Evolutionary conservation across 192 early-diverging fungal genomes (phyloP).

Genomic region (Mortierella claussenii): DNA sequence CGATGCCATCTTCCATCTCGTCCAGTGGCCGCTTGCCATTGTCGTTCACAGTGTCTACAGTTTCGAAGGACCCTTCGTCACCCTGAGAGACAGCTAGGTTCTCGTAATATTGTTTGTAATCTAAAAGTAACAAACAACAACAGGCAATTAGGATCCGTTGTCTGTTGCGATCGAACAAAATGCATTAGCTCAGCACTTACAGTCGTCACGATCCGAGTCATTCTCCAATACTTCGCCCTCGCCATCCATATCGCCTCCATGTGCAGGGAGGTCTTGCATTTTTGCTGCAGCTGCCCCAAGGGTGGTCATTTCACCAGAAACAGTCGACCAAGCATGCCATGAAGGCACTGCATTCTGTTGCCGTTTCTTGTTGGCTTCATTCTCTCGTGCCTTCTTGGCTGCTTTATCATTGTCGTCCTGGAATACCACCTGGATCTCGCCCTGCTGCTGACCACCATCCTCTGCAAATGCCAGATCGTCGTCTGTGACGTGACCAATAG

Average conservation of each 20-base stretch:
- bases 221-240: slow-evolving; percentile 52
- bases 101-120: slow-evolving; percentile 49
- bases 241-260: slow-evolving; percentile 54
- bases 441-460: slow-evolving; percentile 69
- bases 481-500: too few relatives aligned
- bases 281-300: slow-evolving; percentile 43
- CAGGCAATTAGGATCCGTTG: neutral
- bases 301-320: slow-evolving; percentile 65
- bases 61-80: slow-evolving; percentile 20
- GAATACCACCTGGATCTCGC: slow-evolving; percentile 79
- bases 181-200: slow-evolving; percentile 24
- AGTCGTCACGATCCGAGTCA: slow-evolving; percentile 54
- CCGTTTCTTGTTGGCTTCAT: slow-evolving; percentile 72
- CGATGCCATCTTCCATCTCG: slow-evolving; percentile 20
- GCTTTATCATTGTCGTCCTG: slow-evolving; percentile 75
- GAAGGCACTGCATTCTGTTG: slow-evolving; percentile 81
- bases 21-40: slow-evolving; percentile 34
- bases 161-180: neutral
- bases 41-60: neutral
- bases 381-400: slow-evolving; percentile 68
- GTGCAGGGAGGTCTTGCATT: slow-evolving; percentile 38
- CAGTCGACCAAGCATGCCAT: slow-evolving; percentile 82
- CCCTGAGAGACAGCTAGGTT: slow-evolving; percentile 14
- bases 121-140: slow-evolving; percentile 2
- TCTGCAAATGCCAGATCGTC: slow-evolving; percentile 72